Conservation (phyloP, 1,284 basidiomycete species). For the Wolfiporia cocos region DNA sequence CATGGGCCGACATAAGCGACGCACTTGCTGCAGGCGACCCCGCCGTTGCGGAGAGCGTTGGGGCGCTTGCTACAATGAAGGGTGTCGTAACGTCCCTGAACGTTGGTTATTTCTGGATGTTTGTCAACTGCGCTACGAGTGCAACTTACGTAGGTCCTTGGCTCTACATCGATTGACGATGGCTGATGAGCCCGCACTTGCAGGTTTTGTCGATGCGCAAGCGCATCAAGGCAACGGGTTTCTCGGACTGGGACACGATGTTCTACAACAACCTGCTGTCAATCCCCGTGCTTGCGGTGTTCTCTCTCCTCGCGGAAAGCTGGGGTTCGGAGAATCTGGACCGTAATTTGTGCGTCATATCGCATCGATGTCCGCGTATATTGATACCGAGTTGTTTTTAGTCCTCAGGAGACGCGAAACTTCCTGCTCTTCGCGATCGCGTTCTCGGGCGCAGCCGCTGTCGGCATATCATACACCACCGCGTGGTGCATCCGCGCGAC, state of each 20-base stretch:
- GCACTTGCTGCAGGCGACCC: conserved; percentile 39
- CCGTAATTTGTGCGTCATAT: conserved; percentile 84
- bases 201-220: conserved; percentile 96
- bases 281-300: conserved; percentile 83
- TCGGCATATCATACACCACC: conserved; percentile 97
- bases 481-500: conserved; percentile 98
- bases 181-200: background rate
- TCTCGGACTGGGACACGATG: conserved; percentile 99
- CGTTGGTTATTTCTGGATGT: conserved; percentile 96
- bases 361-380: too few species aligned
- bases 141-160: conserved; percentile 78
- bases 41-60: conserved; percentile 31
- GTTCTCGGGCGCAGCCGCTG: conserved; percentile 95
- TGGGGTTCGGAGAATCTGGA: conserved; percentile 81
- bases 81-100: conserved; percentile 57
- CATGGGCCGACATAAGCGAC: conserved; percentile 81
- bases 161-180: background rate
- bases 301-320: conserved; percentile 85
- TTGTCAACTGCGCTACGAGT: conserved; percentile 85
- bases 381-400: too few species aligned
- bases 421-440: conserved; percentile 85
- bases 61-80: conserved; percentile 38
- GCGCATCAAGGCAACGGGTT: conserved; percentile 94
- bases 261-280: conserved; percentile 98
- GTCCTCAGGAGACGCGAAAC: conserved; percentile 78